phyloP scores from a whole-genome alignment of 495 filamentous ascomycete genomes.

The Talaromyces ruber region DNA sequence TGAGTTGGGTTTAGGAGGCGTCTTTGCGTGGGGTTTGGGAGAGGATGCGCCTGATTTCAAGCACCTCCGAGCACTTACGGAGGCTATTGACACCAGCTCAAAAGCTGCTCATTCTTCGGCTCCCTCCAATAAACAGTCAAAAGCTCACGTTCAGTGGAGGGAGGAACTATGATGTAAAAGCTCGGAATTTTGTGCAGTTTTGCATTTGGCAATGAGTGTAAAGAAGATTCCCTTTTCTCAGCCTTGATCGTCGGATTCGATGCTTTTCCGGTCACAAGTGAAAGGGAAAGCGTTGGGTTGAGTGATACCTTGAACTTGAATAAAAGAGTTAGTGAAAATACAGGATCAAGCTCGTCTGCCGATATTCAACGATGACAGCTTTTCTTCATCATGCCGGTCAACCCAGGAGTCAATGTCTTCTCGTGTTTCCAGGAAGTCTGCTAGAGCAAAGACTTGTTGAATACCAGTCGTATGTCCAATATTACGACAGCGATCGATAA shows the following conservation, averaged over 20 bases:
- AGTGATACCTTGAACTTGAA: too few relatives aligned
- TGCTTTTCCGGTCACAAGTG: too few relatives aligned
- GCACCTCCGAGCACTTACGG: conserved; percentile 50
- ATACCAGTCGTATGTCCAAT: background rate
- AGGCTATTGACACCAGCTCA: background rate
- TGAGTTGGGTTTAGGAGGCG: conserved; percentile 51
- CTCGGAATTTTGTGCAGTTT: background rate
- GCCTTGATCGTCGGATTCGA: too few relatives aligned
- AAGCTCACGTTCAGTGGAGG: background rate
- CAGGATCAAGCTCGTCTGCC: background rate
- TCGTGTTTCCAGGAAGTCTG: background rate
- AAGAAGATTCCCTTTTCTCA: too few relatives aligned
- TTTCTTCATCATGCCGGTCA: background rate
- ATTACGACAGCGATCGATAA: background rate
- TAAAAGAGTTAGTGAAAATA: background rate
- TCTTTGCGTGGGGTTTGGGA: conserved; percentile 66
- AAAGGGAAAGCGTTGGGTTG: too few relatives aligned
- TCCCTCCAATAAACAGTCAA: background rate
- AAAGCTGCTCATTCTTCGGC: background rate
- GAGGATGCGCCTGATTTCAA: conserved; percentile 55
- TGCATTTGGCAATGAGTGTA: too few relatives aligned
- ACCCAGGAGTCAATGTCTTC: background rate
- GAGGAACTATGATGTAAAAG: background rate
- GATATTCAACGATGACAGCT: background rate
- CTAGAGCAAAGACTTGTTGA: background rate